These are phyloP conservation scores for Knoxdaviesia capensis DNA, from an alignment of 2,329 filamentous ascomycete species.

Conservation along the genomic window DNA sequence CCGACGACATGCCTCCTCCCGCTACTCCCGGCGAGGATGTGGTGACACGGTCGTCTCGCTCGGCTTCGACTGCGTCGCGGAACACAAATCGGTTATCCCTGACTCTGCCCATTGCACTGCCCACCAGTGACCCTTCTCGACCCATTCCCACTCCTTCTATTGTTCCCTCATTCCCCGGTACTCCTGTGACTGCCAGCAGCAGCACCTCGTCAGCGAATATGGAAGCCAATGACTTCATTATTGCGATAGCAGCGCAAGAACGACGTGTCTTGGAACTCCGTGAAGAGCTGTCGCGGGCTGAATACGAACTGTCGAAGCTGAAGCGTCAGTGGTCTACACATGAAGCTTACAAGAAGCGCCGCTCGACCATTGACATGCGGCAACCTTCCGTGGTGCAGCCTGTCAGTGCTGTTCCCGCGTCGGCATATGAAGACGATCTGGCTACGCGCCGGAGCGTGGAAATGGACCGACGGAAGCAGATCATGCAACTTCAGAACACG, in stretches of 20 bases:
- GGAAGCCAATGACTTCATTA: conserved; percentile 53
- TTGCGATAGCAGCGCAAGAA: conserved; percentile 81
- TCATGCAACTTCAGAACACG: conserved; percentile 30
- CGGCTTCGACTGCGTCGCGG: conserved; percentile 30
- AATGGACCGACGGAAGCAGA: conserved; percentile 50
- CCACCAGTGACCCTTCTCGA: conserved; percentile 29
- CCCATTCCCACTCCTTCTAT: conserved; percentile 25
- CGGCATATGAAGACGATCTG: conserved; percentile 17
- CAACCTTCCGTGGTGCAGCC: conserved; percentile 2
- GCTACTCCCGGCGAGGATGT: conserved; percentile 16
- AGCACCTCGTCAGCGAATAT: conserved; percentile 15
- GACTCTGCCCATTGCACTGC: conserved; percentile 38
- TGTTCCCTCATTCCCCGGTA: conserved; percentile 13
- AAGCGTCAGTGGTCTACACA: conserved; percentile 71
- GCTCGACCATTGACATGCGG: conserved; percentile 18
- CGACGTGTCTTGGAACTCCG: conserved; percentile 73
- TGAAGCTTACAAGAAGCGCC: conserved; percentile 57
- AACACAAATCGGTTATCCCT: conserved; percentile 38
- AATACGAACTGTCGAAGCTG: conserved; percentile 51
- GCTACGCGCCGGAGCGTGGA: conserved; percentile 30
- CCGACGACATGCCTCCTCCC: conserved; percentile 15
- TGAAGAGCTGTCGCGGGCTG: conserved; percentile 73
- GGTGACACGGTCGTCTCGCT: conserved; percentile 25
- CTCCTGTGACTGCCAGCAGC: conserved; percentile 30
- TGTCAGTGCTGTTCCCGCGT: conserved; percentile 2